These are phyloP conservation scores for Groenewaldozyma salmanticensis DNA, from an alignment of 805 yeast species.

Conservation along the genomic window DNA sequence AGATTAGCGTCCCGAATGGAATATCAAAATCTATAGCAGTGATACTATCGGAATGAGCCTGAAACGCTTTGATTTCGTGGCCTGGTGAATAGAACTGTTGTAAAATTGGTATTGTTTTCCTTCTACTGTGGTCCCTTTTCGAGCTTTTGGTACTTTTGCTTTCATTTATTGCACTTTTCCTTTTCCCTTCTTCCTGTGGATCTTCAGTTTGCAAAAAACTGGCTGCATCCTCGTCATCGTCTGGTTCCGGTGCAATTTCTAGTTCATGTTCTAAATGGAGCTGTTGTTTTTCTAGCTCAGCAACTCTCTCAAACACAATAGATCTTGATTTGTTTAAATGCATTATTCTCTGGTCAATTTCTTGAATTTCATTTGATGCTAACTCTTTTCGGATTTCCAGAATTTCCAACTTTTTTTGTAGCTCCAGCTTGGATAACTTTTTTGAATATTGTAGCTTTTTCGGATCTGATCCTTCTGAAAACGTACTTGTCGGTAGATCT, in stretches of 20 bases:
- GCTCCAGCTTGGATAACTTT: slow-evolving; percentile 28
- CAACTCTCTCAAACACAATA: slow-evolving; percentile 48
- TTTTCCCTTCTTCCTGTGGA: slow-evolving; percentile 8
- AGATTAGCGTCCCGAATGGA: slow-evolving; percentile 68
- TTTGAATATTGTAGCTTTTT: slow-evolving; percentile 19
- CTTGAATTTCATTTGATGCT: slow-evolving; percentile 54
- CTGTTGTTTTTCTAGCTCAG: slow-evolving; percentile 52
- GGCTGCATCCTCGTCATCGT: slow-evolving; percentile 8
- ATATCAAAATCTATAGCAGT: slow-evolving; percentile 57
- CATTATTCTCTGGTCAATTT: slow-evolving; percentile 48
- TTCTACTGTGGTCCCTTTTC: slow-evolving; percentile 26
- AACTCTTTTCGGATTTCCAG: slow-evolving; percentile 55
- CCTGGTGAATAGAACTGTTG: slow-evolving; percentile 59
- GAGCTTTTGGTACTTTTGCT: slow-evolving; percentile 3
- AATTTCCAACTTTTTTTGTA: slow-evolving; percentile 41
- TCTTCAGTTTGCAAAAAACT: slow-evolving; percentile 7
- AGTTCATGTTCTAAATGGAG: slow-evolving; percentile 37
- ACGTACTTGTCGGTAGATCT: slow-evolving; percentile 7
- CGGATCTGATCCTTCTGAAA: slow-evolving; percentile 16
- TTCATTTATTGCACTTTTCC: background rate
- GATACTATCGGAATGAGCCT: slow-evolving; percentile 45
- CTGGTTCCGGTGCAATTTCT: slow-evolving; percentile 10
- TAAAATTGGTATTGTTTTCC: slow-evolving; percentile 51
- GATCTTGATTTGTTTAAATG: slow-evolving; percentile 43
- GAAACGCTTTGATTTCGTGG: slow-evolving; percentile 38